Percentiles rank a stretch among this genome's conserved stretches.
Conservation (phyloP, 306 rosid species). For the Sechiopsis laciniata region DNA sequence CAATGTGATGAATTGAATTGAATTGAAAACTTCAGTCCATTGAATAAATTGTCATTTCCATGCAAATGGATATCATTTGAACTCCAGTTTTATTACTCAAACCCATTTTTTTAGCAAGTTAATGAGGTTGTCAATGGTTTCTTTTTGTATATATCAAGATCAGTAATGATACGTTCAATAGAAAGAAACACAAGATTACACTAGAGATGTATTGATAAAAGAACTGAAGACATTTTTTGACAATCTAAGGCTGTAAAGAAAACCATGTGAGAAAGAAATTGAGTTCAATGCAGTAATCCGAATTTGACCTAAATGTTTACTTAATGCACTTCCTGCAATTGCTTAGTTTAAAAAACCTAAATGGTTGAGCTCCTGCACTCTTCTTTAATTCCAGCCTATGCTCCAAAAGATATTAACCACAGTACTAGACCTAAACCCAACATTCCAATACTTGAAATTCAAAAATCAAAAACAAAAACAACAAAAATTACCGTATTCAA, state of each 20-base stretch:
- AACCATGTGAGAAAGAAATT: neutral
- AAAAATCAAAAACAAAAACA: neutral
- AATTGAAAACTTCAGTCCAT: neutral
- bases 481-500: conserved; percentile 59
- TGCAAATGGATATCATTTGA: neutral
- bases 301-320: neutral
- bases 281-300: neutral
- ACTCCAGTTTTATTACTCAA: neutral
- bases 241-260: neutral
- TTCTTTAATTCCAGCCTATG: neutral
- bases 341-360: neutral
- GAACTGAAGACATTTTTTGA: neutral
- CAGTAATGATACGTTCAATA: neutral
- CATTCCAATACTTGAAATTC: neutral
- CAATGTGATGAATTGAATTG: neutral
- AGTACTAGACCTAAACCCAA: too few species aligned
- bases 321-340: neutral
- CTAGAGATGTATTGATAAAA: neutral
- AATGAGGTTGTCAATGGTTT: neutral
- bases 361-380: neutral
- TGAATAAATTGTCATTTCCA: neutral
- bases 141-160: neutral
- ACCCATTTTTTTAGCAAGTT: neutral
- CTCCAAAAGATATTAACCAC: too few species aligned
- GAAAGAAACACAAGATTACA: neutral